These are phyloP conservation scores for Phoma sp. DNA, from an alignment of 2,329 filamentous ascomycete genomes.

Conservation along the genomic window DNA sequence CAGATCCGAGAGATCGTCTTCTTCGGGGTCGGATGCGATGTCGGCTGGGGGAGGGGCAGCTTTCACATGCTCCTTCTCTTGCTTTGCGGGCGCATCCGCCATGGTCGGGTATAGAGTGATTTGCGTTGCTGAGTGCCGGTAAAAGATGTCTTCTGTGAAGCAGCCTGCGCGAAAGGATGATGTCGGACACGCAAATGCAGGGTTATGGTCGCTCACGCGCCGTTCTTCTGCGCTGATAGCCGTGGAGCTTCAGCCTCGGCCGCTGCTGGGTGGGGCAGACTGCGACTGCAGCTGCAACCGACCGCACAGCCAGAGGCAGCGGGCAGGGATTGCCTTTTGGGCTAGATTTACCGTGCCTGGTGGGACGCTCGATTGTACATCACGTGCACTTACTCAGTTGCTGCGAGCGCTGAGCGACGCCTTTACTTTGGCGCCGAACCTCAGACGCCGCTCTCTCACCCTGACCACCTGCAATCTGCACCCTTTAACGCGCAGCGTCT, in stretches of 20 bases:
- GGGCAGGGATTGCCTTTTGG: constrained; percentile 2
- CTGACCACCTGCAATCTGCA: background rate
- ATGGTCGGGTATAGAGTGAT: constrained; percentile 14
- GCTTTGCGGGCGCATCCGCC: constrained; percentile 30
- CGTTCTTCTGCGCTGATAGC: constrained; percentile 5
- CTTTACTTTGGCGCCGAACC: constrained; percentile 18
- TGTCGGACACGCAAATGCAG: constrained; percentile 9
- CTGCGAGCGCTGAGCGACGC: constrained; percentile 10
- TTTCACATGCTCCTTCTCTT: constrained; percentile 19
- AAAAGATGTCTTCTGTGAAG: background rate
- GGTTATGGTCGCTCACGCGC: constrained; percentile 14
- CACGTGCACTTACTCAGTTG: constrained; percentile 23
- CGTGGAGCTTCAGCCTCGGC: constrained; percentile 33
- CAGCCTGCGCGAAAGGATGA: background rate
- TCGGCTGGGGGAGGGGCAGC: constrained; percentile 34
- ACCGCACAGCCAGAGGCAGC: background rate
- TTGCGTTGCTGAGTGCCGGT: background rate
- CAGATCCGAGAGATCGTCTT: constrained; percentile 89
- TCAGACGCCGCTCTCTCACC: constrained; percentile 11
- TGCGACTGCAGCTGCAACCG: background rate
- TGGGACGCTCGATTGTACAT: constrained; percentile 19
- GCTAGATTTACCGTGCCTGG: constrained; percentile 10
- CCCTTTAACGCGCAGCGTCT: constrained; percentile 12
- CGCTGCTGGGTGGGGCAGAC: constrained; percentile 13
- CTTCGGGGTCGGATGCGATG: constrained; percentile 81